These are phyloP conservation scores for Trifolium dubium DNA, from an alignment of 306 rosid genomes.

Conservation along the genomic window DNA sequence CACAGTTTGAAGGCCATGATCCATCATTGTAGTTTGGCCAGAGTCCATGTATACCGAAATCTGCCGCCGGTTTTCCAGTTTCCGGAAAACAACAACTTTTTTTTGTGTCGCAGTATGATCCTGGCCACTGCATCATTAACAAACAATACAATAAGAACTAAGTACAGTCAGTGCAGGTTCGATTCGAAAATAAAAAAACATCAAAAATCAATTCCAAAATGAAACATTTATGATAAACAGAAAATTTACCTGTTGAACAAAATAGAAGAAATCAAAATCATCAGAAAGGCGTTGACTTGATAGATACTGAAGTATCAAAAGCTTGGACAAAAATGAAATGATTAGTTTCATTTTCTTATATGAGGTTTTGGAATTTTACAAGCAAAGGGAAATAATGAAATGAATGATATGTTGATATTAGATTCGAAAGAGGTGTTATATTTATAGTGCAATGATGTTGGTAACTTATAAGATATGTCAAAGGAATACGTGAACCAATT, in stretches of 20 bases:
- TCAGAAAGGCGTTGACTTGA: constrained; percentile 53
- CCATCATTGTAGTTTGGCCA: constrained; percentile 82
- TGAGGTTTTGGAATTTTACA: constrained; percentile 18
- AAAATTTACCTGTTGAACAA: constrained; percentile 70
- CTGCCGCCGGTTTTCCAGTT: constrained; percentile 68
- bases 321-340: constrained; percentile 40
- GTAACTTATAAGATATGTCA: constrained; percentile 30
- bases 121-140: constrained; percentile 68
- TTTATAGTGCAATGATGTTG: constrained; percentile 27
- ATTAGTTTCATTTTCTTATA: neutral
- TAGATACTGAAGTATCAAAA: constrained; percentile 54
- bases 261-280: constrained; percentile 83
- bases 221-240: neutral
- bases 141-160: neutral
- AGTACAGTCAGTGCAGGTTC: neutral
- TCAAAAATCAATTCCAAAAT: too few species aligned
- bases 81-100: constrained; percentile 71
- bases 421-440: constrained; percentile 15
- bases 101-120: constrained; percentile 73
- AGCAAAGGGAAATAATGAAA: constrained; percentile 22
- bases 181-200: neutral
- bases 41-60: constrained; percentile 77
- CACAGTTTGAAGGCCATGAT: constrained; percentile 70
- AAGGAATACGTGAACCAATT: constrained; percentile 48
- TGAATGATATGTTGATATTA: constrained; percentile 40